phyloP scores from a whole-genome alignment of 2,329 filamentous ascomycete genomes.

The Podosphaera fusca region DNA sequence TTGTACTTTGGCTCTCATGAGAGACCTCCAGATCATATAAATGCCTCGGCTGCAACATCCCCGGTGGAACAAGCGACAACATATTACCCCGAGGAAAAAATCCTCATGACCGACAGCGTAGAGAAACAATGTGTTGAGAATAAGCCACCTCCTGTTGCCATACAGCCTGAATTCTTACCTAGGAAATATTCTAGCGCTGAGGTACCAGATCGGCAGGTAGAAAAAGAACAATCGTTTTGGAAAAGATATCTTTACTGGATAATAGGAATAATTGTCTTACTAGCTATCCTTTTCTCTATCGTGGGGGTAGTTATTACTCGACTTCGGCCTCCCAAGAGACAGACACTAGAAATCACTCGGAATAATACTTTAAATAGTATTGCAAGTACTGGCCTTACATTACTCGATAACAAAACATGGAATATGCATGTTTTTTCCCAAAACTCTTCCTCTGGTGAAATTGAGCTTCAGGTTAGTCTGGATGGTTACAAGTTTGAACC shows the following conservation, averaged over 20 bases:
- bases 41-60: not conserved
- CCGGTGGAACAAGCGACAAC: not conserved
- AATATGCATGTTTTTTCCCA: constrained; percentile 10
- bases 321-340: not conserved
- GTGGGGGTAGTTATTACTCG: constrained; percentile 3
- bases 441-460: constrained; percentile 4
- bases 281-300: constrained; percentile 4
- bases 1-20: not conserved
- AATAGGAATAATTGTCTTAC: constrained; percentile 3
- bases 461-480: constrained; percentile 7
- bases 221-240: constrained; percentile 5
- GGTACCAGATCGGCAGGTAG: constrained; percentile 5
- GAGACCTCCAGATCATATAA: not conserved
- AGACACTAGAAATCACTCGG: not conserved
- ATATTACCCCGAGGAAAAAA: not conserved
- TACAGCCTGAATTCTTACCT: not conserved
- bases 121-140: not conserved
- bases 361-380: constrained; percentile 8
- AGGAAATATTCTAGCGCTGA: constrained; percentile 1
- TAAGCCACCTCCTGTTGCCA: not conserved
- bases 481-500: constrained; percentile 7
- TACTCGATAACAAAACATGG: constrained; percentile 8
- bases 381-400: constrained; percentile 8
- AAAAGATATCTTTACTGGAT: constrained; percentile 7
- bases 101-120: not conserved